Base-by-base conservation (phyloP, 805 yeast genomes). In the Metschnikowia lunata region DNA sequence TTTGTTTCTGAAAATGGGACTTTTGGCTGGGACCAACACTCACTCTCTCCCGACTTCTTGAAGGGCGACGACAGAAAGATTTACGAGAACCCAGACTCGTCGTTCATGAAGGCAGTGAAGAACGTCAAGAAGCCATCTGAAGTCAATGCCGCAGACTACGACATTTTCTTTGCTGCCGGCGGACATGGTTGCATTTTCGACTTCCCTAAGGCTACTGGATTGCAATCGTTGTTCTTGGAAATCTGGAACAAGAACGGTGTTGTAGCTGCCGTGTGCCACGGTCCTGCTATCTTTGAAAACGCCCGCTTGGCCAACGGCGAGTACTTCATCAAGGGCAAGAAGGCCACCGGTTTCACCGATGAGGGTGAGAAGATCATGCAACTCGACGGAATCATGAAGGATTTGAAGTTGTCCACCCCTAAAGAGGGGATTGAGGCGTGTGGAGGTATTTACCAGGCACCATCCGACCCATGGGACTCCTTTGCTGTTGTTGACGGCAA, bases 181-280 rank as follows among this genome's bases (percentile, higher is more conserved):
- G 88, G 88, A 32, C 88, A 83, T 55, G 88, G 78, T 28, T 67
- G 83, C 27, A 50, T 74, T 34, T 78, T 72, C 50, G 88, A 82
- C 59, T 80, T 69, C 61, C 82, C 82, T 36, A 64, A 58, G 3
- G 83, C 83, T 12, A 61, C 57, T 6, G 69, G 57, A 13, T 61
- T 81, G 42, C 79, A 74, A 43, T 48, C 57, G 23, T 45, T 77
- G 35, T 82, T 80, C 15, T 61, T 66, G 27, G 62, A 65, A 18
- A 72, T 80, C 39, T 78, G 74, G 57, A 64, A 62, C 29, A 60
- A 72, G 15, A 78, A 76, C 33, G 85, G 85, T 39, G 72, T 79
- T 33, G 73, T 82, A 23, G 61, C 80, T 35, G 84, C 86, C 12
- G 86, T 82, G 8, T 82, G 88, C 61, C 86, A 82, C 52, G 88